These are phyloP conservation scores for Fusarium tuaranense DNA, from an alignment of 2,329 filamentous ascomycete genomes.

Conservation along the genomic window DNA sequence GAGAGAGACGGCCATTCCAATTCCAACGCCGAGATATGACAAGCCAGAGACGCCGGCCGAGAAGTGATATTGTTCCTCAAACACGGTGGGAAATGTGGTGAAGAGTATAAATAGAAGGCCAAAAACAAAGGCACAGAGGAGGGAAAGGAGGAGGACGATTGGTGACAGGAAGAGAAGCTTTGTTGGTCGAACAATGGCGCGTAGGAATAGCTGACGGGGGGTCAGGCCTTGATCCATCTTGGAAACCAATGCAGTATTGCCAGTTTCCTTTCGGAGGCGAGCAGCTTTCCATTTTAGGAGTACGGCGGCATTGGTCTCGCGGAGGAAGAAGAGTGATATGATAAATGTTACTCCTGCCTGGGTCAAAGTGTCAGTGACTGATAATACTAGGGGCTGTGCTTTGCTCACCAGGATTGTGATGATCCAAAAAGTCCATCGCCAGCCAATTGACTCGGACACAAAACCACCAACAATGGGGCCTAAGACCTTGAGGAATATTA, in stretches of 20 bases:
- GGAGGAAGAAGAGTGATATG: slow-evolving; percentile 40
- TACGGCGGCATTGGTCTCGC: slow-evolving; percentile 42
- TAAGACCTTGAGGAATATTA: slow-evolving; percentile 32
- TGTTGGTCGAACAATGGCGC: slow-evolving; percentile 52
- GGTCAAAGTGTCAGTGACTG: neutral
- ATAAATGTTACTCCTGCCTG: slow-evolving; percentile 18
- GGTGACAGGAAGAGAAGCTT: slow-evolving; percentile 65
- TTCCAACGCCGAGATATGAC: slow-evolving; percentile 61
- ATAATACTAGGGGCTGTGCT: slow-evolving; percentile 8
- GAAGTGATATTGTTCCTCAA: neutral
- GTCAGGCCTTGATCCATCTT: slow-evolving; percentile 20
- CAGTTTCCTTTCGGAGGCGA: slow-evolving; percentile 22
- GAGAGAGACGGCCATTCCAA: slow-evolving; percentile 27
- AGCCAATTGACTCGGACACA: slow-evolving; percentile 58
- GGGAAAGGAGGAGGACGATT: slow-evolving; percentile 43
- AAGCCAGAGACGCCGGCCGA: neutral
- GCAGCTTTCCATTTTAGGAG: slow-evolving; percentile 18
- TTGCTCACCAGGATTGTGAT: slow-evolving; percentile 54
- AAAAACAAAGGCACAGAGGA: slow-evolving; percentile 50
- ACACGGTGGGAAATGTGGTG: neutral
- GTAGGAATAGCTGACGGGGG: slow-evolving; percentile 44
- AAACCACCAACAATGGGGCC: slow-evolving; percentile 56
- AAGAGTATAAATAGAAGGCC: slow-evolving; percentile 50
- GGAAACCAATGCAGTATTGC: slow-evolving; percentile 29
- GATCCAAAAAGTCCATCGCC: slow-evolving; percentile 64